Evolutionary conservation across 768 basidiomycete genomes (phyloP).

Genomic region (Tricholoma bakamatsutake): DNA sequence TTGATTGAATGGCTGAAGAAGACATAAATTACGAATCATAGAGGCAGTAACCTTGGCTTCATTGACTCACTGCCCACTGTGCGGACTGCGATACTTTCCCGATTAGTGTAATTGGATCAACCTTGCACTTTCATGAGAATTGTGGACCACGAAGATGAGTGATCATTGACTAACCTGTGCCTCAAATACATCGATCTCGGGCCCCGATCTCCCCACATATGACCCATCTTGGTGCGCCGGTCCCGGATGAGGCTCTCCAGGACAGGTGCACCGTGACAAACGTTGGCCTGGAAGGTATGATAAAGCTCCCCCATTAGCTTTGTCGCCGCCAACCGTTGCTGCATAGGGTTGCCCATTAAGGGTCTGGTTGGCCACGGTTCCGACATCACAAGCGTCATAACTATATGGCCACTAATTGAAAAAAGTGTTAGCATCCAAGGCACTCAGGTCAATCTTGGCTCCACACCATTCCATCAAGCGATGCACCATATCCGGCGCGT

Average conservation of each 20-base stretch:
- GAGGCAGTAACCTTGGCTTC: background rate
- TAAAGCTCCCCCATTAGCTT: constrained; percentile 35
- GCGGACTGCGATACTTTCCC: constrained; percentile 78
- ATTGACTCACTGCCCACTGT: constrained; percentile 66
- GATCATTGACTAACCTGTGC: constrained; percentile 44
- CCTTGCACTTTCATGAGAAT: constrained; percentile 27
- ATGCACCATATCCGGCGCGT: constrained; percentile 82
- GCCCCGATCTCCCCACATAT: constrained; percentile 77
- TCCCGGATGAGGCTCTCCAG: constrained; percentile 78
- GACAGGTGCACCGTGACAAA: constrained; percentile 82
- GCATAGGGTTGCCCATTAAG: constrained; percentile 60
- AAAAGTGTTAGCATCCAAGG: constrained; percentile 1
- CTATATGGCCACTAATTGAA: constrained; percentile 71
- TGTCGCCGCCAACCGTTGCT: constrained; percentile 56
- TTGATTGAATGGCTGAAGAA: constrained; percentile 63
- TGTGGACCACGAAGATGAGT: background rate
- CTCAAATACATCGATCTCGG: constrained; percentile 90
- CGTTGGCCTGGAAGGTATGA: constrained; percentile 80
- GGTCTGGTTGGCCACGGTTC: constrained; percentile 79
- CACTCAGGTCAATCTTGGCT: background rate
- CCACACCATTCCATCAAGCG: constrained; percentile 71
- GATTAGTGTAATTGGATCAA: constrained; percentile 35
- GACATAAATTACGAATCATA: background rate
- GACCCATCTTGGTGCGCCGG: constrained; percentile 68
- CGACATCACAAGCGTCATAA: constrained; percentile 80